Evolutionary conservation across 2,329 filamentous ascomycete species (phyloP).

Genomic region (Neopestalotiopsis sp.): DNA sequence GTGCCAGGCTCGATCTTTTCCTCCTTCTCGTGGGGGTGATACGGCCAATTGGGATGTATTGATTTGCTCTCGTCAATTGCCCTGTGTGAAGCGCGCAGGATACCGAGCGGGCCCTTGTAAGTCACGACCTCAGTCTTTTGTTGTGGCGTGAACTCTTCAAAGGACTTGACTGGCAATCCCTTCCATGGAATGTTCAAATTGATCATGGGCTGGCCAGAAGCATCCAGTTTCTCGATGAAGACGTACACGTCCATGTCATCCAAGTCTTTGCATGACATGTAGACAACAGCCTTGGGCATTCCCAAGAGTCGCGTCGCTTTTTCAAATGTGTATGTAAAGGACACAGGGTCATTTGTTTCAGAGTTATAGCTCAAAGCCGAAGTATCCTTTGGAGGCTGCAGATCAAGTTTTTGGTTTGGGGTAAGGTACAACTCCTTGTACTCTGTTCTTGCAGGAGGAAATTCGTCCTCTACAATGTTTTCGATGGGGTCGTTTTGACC

Average conservation of each 20-base stretch:
- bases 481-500: constrained; percentile 34
- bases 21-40: constrained; percentile 29
- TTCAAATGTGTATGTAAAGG: constrained; percentile 43
- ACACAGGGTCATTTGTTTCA: constrained; percentile 27
- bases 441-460: constrained; percentile 23
- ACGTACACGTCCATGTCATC: constrained; percentile 51
- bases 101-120: constrained; percentile 33
- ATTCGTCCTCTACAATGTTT: constrained; percentile 29
- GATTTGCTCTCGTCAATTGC: constrained; percentile 28
- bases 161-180: constrained; percentile 24
- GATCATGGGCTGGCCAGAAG: constrained; percentile 23
- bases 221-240: constrained; percentile 43
- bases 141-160: constrained; percentile 27
- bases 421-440: constrained; percentile 24
- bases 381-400: neutral
- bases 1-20: constrained; percentile 30
- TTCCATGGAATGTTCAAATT: constrained; percentile 35
- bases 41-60: constrained; percentile 36
- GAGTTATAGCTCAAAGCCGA: constrained; percentile 34
- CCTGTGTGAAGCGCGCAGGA: constrained; percentile 31
- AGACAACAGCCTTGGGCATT: constrained; percentile 47
- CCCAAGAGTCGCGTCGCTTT: constrained; percentile 45
- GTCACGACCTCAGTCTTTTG: constrained; percentile 31
- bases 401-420: constrained; percentile 20
- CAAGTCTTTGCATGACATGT: constrained; percentile 44